Base-by-base conservation (phyloP, 2,329 filamentous ascomycete genomes). In the Bipolaris zeicola region DNA sequence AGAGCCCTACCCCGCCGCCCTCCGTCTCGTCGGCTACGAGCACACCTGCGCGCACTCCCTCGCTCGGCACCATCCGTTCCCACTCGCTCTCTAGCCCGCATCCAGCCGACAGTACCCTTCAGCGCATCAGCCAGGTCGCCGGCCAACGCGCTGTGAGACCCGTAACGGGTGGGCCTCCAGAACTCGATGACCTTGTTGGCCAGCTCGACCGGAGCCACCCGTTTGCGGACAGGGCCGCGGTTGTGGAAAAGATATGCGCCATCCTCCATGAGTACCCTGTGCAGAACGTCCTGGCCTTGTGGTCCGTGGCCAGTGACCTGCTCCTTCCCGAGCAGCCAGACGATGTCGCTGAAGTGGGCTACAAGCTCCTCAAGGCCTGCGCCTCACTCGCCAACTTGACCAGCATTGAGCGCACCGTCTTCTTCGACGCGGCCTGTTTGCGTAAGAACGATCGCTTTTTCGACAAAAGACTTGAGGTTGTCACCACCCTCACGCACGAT, bases 301-400 rank as follows among this genome's bases (percentile, higher is more conserved):
- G 76, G 76, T 64, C 72, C 13, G 61, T 67, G 14, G 76, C 72
- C 4, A 73, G 73, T 52, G 75, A 78, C 58, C 60, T 78, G 59
- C 66, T 78, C 34, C 62, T 71, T 31, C 66, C 66, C 36, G 69
- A 73, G 46, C 68, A 75, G 55, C 60, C 70, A 10, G 65, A 70
- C 26, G 64, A 76, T 5, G 73, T 73, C 7, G 69, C 69, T 11
- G 63, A 69, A 16, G 70, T 66, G 20, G 76, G 71, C 2, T 76
- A 73, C 61, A 68, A 57, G 50, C 68, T 78, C 1, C 69, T 78
- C 36, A 62, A 65, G 34, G 63, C 66, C 57, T 76, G 74, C 45
- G 73, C 70, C 3, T 63, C 69, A 11, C 61, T 73, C n/a, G 60
- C 70, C 22, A 67, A 73, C 28, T 61, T 78, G 45, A 69, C 66